Base-by-base conservation (phyloP, 768 basidiomycete species). In the Boletus fagicola region DNA sequence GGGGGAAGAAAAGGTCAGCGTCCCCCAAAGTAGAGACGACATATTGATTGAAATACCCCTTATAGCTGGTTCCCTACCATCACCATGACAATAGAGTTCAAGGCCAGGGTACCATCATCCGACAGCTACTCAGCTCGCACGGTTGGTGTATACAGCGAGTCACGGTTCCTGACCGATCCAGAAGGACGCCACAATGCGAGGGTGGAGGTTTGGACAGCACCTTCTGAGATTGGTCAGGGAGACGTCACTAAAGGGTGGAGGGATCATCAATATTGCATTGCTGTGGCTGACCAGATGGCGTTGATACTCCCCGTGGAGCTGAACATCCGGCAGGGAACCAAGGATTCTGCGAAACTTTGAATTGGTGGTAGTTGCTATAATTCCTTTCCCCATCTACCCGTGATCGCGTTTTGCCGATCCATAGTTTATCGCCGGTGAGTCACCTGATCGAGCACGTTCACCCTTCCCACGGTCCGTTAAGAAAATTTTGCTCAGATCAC, bases 141-240 rank as follows among this genome's bases (percentile, higher is more conserved):
- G 0, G 81, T 87, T 9, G 86, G 82, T 1, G 22, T 87, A 3
- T 87, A 83, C 64, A 77, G 79, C 18, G 70, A 71, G 15, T 77
- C 82, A 1, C 75, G 75, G 8, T 87, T 86, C 65, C 63, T 82
- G 56, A 77, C 78, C 47, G 74, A 80, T 43, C 83, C 83, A 0
- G 76, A 80, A 56, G 79, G 79, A 9, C 74, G 85, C 54, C 85
- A 88, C 60, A 84, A 87, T 47, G 62, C 68, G 4, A 81, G 81
- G 60, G 78, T 81, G 4, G 87, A 87, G 63, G 73, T 87, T 13
- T 88, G 86, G 86, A 82, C 83, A 7, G 83, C 86, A 11, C 87
- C 87, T 2, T 72, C 75, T 43, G 75, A 82, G 53, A 73, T 84
- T 39, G 82, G 80, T 3, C 77, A 78, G 53, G 81, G 80, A 0